phyloP scores from a whole-genome alignment of 148 eudicot genomes.

The Fallopia convolvulus region DNA sequence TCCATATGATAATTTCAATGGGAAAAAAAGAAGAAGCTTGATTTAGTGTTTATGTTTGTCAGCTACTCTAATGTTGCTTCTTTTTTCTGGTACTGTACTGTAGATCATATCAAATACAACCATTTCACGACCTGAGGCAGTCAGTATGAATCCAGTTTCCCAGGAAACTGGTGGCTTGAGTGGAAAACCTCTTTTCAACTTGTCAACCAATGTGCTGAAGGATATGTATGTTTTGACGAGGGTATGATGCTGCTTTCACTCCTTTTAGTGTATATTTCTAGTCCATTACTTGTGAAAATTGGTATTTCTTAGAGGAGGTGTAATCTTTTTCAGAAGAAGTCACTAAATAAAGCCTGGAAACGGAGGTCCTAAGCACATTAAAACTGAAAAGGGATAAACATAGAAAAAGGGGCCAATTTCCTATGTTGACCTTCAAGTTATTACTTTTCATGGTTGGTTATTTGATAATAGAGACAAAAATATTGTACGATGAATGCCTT shows the following conservation, averaged over 20 bases:
- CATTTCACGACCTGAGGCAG: slow-evolving; percentile 78
- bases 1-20: neutral
- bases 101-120: slow-evolving; percentile 97
- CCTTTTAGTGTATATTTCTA: neutral
- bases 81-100: slow-evolving; percentile 20
- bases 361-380: neutral
- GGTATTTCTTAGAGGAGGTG: neutral
- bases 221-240: slow-evolving; percentile 86
- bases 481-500: neutral
- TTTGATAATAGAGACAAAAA: neutral
- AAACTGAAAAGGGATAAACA: neutral
- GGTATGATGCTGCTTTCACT: slow-evolving; percentile 31
- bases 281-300: neutral
- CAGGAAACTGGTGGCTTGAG: slow-evolving; percentile 90
- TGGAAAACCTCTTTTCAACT: slow-evolving; percentile 81
- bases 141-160: slow-evolving; percentile 45
- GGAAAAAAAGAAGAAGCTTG: neutral
- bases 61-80: slow-evolving; percentile 9
- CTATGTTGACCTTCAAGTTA: neutral
- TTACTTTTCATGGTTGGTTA: neutral
- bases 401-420: neutral
- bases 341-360: neutral
- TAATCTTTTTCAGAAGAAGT: neutral
- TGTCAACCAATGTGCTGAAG: slow-evolving; percentile 72
- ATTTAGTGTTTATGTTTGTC: neutral